phyloP scores from a whole-genome alignment of 2,329 filamentous ascomycete genomes.

The Cryoendolithus antarcticus region DNA sequence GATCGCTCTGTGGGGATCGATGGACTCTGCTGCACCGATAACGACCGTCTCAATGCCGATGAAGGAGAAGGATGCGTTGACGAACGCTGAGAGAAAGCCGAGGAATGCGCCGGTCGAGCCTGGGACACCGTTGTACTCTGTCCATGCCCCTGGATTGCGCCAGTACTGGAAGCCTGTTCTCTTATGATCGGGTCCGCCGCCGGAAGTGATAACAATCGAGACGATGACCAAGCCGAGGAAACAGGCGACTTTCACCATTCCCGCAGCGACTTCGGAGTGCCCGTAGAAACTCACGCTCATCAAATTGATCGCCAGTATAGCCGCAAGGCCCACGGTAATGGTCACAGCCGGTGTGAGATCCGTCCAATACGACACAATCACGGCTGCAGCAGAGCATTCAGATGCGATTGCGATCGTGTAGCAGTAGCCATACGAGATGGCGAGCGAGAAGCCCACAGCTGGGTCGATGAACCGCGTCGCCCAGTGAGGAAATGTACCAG shows the following conservation, averaged over 20 bases:
- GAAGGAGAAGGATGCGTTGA: slow-evolving; percentile 11
- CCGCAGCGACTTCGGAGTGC: slow-evolving; percentile 36
- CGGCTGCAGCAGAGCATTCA: slow-evolving; percentile 25
- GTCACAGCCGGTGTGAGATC: slow-evolving; percentile 20
- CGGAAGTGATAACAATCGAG: slow-evolving; percentile 31
- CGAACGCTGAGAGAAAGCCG: slow-evolving; percentile 24
- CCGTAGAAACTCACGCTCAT: slow-evolving; percentile 37
- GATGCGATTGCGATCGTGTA: slow-evolving; percentile 28
- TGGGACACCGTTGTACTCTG: slow-evolving; percentile 23
- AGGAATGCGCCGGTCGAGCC: slow-evolving; percentile 28
- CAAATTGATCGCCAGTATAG: slow-evolving; percentile 33
- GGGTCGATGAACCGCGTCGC: slow-evolving; percentile 31
- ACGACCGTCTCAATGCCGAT: slow-evolving; percentile 13
- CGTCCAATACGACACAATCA: slow-evolving; percentile 26
- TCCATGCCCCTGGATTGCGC: slow-evolving; percentile 31
- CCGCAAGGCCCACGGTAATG: slow-evolving; percentile 26
- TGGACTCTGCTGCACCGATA: slow-evolving; percentile 44
- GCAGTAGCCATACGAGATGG: slow-evolving; percentile 31
- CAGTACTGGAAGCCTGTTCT: slow-evolving; percentile 35
- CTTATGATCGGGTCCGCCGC: slow-evolving; percentile 27
- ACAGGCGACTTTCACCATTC: slow-evolving; percentile 28
- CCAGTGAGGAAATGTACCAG: slow-evolving; percentile 41
- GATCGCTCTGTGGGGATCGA: slow-evolving; percentile 39
- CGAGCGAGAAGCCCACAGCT: slow-evolving; percentile 34
- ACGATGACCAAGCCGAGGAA: slow-evolving; percentile 30